phyloP scores from a whole-genome alignment of 495 filamentous ascomycete genomes.

The Pseudoneurospora amorphoporcata region DNA sequence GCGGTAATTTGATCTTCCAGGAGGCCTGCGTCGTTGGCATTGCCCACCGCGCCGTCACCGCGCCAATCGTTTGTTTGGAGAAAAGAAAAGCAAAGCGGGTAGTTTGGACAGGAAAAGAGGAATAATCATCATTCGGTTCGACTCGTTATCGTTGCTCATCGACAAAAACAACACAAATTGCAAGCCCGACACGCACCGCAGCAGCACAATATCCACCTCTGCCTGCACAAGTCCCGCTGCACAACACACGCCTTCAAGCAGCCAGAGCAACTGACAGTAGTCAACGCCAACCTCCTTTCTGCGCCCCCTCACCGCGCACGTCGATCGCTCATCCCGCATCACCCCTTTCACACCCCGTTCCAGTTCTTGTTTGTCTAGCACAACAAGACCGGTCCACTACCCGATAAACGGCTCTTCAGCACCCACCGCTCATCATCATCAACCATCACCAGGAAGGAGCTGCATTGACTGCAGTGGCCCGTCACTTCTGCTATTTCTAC shows the following conservation, averaged over 20 bases:
- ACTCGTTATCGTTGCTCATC: not conserved
- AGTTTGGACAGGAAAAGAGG: not conserved
- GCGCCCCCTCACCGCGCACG: constrained; percentile 18
- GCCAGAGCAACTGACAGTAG: not conserved
- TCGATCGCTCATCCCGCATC: constrained; percentile 19
- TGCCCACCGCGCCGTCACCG: not conserved
- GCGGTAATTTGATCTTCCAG: not conserved
- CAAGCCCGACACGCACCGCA: not conserved
- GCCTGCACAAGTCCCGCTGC: not conserved
- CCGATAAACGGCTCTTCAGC: constrained; percentile 15
- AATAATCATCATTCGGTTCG: not conserved
- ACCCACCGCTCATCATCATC: not conserved
- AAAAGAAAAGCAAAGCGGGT: not conserved
- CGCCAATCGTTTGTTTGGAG: not conserved
- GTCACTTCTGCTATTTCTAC: constrained; percentile 8
- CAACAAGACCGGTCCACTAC: constrained; percentile 13
- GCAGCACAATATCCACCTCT: not conserved
- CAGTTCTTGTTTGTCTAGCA: constrained; percentile 14
- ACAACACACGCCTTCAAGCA: not conserved
- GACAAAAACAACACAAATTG: not conserved
- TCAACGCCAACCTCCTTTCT: constrained; percentile 18
- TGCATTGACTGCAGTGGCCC: constrained; percentile 16
- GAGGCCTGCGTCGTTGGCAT: not conserved
- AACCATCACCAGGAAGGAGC: not conserved
- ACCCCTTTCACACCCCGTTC: not conserved